Conservation (phyloP, 2,329 filamentous ascomycete species). For the Colletotrichum viniferum region DNA sequence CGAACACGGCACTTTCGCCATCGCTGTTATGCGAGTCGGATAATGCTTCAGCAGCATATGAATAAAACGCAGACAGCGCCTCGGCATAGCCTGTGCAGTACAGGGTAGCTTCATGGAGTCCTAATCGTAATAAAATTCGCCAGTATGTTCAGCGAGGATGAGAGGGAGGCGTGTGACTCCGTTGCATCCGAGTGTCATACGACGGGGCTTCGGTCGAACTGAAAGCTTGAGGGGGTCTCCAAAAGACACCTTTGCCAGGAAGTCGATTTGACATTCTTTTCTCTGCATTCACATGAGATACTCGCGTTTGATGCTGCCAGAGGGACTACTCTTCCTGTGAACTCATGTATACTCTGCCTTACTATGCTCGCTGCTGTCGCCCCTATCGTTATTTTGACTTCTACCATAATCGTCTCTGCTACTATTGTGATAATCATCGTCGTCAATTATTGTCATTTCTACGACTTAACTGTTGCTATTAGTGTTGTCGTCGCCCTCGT, state of each 20-base stretch:
- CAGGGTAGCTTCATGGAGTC: not conserved
- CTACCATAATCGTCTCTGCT: not conserved
- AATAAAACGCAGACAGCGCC: no score
- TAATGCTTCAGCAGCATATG: no score
- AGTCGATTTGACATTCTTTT: not conserved
- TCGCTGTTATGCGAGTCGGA: not conserved
- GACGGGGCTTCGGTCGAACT: not conserved
- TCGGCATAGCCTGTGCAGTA: not conserved
- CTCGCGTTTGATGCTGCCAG: not conserved
- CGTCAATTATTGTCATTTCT: no score
- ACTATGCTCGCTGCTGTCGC: not conserved
- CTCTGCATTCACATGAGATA: not conserved
- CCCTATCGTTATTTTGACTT: not conserved
- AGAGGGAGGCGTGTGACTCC: not conserved
- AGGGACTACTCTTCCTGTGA: not conserved
- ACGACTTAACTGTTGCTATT: no score
- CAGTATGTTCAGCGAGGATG: not conserved
- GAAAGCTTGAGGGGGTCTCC: not conserved
- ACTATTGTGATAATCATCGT: no score
- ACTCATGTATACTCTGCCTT: not conserved
- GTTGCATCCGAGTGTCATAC: not conserved
- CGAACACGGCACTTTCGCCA: not conserved
- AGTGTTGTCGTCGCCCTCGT: no score
- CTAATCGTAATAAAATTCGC: no score
- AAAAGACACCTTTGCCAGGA: not conserved